Conservation (phyloP, 768 basidiomycete species). For the Phanerochaete carnosa region DNA sequence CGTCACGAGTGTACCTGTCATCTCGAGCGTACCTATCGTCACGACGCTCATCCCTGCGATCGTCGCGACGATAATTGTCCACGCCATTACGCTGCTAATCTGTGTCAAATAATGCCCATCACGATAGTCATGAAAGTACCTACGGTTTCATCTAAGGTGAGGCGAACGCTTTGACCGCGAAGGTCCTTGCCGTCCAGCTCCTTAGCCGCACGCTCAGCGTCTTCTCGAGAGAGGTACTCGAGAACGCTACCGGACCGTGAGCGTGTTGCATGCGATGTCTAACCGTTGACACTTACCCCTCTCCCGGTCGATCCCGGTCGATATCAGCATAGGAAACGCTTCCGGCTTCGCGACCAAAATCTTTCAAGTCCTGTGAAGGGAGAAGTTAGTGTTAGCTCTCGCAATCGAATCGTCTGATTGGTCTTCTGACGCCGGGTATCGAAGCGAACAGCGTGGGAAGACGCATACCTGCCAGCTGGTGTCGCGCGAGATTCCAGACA, state of each 20-base stretch:
- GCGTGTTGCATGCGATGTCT: background rate
- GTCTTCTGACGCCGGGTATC: background rate
- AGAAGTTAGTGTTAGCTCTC: conserved; percentile 26
- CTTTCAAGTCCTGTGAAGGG: conserved; percentile 84
- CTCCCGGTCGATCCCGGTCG: conserved; percentile 79
- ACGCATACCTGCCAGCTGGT: conserved; percentile 98
- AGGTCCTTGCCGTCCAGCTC: conserved; percentile 85
- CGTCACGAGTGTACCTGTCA: conserved; percentile 40
- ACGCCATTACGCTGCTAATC: conserved; percentile 50
- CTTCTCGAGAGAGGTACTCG: conserved; percentile 84
- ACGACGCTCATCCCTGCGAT: conserved; percentile 44
- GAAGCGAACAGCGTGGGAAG: conserved; percentile 21
- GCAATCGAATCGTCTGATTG: background rate
- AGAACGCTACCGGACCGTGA: conserved; percentile 56
- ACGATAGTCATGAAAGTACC: conserved; percentile 34
- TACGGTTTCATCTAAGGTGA: conserved; percentile 54
- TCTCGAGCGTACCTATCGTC: conserved; percentile 50
- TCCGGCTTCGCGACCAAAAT: conserved; percentile 93
- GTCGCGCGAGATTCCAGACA: conserved; percentile 87
- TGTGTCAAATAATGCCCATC: background rate
- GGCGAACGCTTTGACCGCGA: conserved; percentile 76
- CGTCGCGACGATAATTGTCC: conserved; percentile 68
- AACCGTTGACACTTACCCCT: conserved; percentile 61
- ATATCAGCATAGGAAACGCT: conserved; percentile 94
- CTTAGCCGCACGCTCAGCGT: conserved; percentile 91